phyloP scores from a whole-genome alignment of 2,329 filamentous ascomycete species.

The Ascochyta viciae-villosae region DNA sequence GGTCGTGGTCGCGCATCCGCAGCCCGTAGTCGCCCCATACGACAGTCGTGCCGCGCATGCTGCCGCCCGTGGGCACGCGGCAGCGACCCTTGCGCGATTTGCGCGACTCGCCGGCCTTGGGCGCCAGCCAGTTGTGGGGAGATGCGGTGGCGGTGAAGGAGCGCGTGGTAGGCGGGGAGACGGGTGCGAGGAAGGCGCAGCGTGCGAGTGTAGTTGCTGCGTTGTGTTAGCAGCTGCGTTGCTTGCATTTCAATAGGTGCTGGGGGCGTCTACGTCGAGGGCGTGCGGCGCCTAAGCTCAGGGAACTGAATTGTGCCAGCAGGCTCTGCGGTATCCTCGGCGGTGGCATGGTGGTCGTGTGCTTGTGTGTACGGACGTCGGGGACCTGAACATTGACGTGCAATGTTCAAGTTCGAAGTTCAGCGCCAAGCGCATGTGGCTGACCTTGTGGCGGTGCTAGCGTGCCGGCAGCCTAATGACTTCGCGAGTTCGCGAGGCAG shows the following conservation, averaged over 20 bases:
- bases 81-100: conserved; percentile 90
- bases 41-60: conserved; percentile 89
- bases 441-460: conserved; percentile 19
- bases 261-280: conserved; percentile 36
- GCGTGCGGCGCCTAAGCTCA: conserved; percentile 34
- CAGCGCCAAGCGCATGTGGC: conserved; percentile 30
- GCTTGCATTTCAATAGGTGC: not conserved
- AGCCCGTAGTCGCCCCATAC: conserved; percentile 96
- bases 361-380: conserved; percentile 2
- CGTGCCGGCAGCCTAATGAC: conserved; percentile 10
- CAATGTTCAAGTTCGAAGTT: conserved; percentile 26
- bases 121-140: conserved; percentile 78
- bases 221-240: conserved; percentile 15
- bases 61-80: conserved; percentile 88
- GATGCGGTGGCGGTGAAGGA: conserved; percentile 75
- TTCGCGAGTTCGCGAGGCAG: conserved; percentile 16
- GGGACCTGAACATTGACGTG: not conserved
- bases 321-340: conserved; percentile 47
- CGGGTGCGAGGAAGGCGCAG: conserved; percentile 45
- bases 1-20: conserved; percentile 91
- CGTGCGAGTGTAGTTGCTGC: conserved; percentile 35
- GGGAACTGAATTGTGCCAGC: conserved; percentile 41
- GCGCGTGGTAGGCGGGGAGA: conserved; percentile 47
- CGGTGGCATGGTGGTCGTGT: conserved; percentile 47
- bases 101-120: conserved; percentile 78